Conservation (phyloP, 345 rosid species). For the Syzygium jambos region DNA sequence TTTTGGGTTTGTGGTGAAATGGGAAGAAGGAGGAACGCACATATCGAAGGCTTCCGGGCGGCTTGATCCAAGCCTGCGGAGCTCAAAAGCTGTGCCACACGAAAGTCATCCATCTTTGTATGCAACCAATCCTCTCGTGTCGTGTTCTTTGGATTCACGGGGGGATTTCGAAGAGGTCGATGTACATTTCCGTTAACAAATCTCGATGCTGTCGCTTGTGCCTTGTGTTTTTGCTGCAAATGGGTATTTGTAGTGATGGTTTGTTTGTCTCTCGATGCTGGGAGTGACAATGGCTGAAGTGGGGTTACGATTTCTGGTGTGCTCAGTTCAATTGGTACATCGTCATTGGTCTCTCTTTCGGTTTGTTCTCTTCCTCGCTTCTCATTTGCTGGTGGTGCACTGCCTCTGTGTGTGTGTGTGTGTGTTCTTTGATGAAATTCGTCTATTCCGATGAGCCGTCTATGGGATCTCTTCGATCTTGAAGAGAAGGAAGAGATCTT, state of each 20-base stretch:
- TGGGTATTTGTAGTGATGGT: neutral
- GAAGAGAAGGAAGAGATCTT: neutral
- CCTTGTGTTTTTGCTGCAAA: neutral
- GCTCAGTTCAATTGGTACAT: neutral
- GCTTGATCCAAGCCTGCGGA: conserved; percentile 24
- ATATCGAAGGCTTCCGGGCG: conserved; percentile 79
- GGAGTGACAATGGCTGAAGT: neutral
- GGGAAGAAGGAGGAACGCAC: conserved; percentile 26
- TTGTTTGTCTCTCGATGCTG: neutral
- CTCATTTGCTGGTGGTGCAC: neutral
- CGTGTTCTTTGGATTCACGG: neutral
- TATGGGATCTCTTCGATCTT: neutral
- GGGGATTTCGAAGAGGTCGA: conserved; percentile 24
- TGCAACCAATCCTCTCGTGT: conserved; percentile 9
- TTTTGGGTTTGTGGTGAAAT: neutral
- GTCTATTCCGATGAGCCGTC: neutral
- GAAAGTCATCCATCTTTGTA: conserved; percentile 9
- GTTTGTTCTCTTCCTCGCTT: neutral
- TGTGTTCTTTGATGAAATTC: neutral
- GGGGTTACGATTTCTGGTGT: neutral
- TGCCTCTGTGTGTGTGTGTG: neutral
- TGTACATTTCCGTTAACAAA: conserved; percentile 1
- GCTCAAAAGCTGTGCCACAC: conserved; percentile 86
- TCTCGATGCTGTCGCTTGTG: neutral
- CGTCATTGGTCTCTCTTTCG: neutral